These are phyloP conservation scores for Panicum hallii DNA, from an alignment of 202 grass and related monocot species.

Conservation along the genomic window DNA sequence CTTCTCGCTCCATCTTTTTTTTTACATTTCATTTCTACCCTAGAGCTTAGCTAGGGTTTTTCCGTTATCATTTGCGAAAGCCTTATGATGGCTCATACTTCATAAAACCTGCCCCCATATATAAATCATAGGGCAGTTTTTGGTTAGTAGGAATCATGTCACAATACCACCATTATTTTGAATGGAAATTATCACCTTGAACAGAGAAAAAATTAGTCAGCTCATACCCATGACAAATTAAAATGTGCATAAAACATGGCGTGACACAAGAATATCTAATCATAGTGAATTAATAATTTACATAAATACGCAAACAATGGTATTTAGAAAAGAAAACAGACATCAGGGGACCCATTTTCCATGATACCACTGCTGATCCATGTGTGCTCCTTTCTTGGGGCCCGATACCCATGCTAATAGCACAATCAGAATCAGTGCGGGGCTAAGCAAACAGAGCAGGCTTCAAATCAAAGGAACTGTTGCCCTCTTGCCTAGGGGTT, in stretches of 20 bases:
- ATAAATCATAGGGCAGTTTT: neutral
- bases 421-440: constrained; percentile 37
- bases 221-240: neutral
- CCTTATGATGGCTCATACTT: constrained; percentile 10
- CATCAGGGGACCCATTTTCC: neutral
- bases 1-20: neutral
- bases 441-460: constrained; percentile 20
- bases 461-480: constrained; percentile 64
- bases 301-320: neutral
- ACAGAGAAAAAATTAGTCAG: neutral
- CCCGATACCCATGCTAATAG: constrained; percentile 33
- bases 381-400: constrained; percentile 25
- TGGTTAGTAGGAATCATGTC: neutral
- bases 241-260: neutral
- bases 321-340: neutral
- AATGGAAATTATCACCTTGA: neutral
- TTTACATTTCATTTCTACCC: neutral
- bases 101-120: neutral
- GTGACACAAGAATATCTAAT: neutral
- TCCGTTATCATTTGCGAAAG: constrained; percentile 11
- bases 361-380: constrained; percentile 39
- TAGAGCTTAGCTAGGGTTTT: constrained; percentile 15
- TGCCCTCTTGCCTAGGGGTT: constrained; percentile 59
- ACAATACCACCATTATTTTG: neutral
- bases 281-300: neutral